Conservation (phyloP, 331 rosid genomes). For the Cucumis variabilis region DNA sequence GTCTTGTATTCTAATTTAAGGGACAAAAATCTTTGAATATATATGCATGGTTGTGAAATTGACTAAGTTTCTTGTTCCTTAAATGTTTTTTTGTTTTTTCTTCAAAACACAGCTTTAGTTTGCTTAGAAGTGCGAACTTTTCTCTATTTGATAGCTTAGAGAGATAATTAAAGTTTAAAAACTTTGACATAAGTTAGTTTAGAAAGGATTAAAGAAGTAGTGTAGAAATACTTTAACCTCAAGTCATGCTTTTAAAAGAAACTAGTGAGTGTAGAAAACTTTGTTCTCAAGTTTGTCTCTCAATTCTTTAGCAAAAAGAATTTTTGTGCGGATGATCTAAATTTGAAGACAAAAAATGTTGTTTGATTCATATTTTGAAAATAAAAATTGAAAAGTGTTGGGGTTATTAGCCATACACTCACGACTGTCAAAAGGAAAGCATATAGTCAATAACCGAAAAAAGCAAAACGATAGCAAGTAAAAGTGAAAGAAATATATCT, state of each 20-base stretch:
- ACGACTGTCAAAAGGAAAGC: too few species aligned
- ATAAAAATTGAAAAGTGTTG: too few species aligned
- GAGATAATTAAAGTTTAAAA: background rate
- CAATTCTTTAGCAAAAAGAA: background rate
- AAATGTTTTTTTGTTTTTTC: slow-evolving; percentile 18
- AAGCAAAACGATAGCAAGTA: too few species aligned
- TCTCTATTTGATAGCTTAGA: background rate
- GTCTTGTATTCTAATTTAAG: slow-evolving; percentile 25
- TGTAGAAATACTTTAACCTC: background rate
- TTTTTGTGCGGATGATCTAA: too few species aligned
- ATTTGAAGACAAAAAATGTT: too few species aligned
- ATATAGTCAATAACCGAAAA: too few species aligned
- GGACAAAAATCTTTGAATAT: background rate
- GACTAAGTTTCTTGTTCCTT: background rate
- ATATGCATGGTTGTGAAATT: background rate
- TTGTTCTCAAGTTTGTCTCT: background rate
- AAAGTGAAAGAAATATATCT: too few species aligned
- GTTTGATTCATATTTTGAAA: too few species aligned
- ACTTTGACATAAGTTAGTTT: background rate
- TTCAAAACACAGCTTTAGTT: slow-evolving; percentile 5
- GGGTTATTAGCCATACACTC: too few species aligned
- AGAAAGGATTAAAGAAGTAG: background rate
- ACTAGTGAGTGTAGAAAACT: background rate
- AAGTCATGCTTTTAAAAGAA: background rate
- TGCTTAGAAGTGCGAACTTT: background rate